Percentiles rank a stretch among this genome's conserved stretches.
Conservation (phyloP, 2,329 filamentous ascomycete genomes). For the Thermothelomyces thermophilus region DNA sequence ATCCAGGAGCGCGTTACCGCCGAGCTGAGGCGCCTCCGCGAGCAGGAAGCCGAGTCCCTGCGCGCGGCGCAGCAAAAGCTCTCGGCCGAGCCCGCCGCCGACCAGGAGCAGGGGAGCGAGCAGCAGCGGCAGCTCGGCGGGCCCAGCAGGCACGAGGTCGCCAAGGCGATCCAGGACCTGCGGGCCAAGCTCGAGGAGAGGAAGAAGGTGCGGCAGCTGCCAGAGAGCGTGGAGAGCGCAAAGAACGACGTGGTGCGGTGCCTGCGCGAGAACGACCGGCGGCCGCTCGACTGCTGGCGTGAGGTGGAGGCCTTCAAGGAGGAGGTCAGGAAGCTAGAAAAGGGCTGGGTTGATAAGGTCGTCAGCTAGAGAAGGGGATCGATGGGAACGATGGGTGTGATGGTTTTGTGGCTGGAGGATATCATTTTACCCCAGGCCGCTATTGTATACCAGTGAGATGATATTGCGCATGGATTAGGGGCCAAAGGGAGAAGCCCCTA, state of each 20-base stretch:
- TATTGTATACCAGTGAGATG: constrained; percentile 12
- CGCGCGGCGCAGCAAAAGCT: constrained; percentile 60
- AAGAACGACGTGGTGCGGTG: constrained; percentile 73
- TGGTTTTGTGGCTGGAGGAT: background rate
- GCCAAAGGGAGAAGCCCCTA: background rate
- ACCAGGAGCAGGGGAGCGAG: constrained; percentile 28
- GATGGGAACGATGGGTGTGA: constrained; percentile 16
- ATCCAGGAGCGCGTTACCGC: constrained; percentile 80
- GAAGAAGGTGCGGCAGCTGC: constrained; percentile 61
- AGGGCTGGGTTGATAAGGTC: constrained; percentile 79
- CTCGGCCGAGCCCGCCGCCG: constrained; percentile 34
- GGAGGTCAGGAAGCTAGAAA: constrained; percentile 81
- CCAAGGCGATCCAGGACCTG: constrained; percentile 54
- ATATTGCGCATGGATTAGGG: constrained; percentile 9
- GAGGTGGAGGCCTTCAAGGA: constrained; percentile 88
- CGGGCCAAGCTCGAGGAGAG: constrained; percentile 53
- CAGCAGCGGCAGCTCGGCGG: constrained; percentile 20
- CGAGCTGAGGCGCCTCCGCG: constrained; percentile 75
- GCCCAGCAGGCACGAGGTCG: constrained; percentile 42
- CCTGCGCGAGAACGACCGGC: constrained; percentile 73
- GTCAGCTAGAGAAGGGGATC: constrained; percentile 37
- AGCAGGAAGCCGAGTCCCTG: constrained; percentile 63
- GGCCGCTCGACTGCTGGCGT: constrained; percentile 88
- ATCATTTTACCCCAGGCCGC: background rate
- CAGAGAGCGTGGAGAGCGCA: constrained; percentile 65